Conservation (phyloP, 805 yeast species). For the Kodamaea lidongshanica region DNA sequence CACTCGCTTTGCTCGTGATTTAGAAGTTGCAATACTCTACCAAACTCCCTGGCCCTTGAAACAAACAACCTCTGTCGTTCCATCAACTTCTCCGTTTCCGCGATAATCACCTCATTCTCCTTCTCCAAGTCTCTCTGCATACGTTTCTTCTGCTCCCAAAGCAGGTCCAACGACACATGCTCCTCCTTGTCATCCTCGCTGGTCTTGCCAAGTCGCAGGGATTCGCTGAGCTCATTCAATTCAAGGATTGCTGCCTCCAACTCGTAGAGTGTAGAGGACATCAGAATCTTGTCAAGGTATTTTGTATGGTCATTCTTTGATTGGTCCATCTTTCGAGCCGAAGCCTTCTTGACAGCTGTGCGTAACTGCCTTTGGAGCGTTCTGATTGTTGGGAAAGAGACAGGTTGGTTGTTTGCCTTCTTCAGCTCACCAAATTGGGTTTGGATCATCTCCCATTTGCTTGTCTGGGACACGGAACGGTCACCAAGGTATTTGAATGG, state of each 20-base stretch:
- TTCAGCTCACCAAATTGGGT: constrained; percentile 17
- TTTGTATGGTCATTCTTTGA: constrained; percentile 10
- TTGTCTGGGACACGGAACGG: constrained; percentile 25
- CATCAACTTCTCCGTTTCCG: constrained; percentile 6
- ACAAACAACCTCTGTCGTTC: constrained; percentile 5
- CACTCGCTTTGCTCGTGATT: no score
- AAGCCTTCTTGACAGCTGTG: constrained; percentile 26
- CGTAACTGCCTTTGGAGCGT: constrained; percentile 33
- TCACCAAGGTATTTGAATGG: constrained; percentile 36
- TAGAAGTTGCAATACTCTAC: constrained; percentile 1
- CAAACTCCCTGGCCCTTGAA: constrained; percentile 5
- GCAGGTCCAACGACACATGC: not conserved
- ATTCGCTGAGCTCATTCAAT: constrained; percentile 28
- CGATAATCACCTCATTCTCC: constrained; percentile 2
- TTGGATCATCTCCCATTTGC: constrained; percentile 32
- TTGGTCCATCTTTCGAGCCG: constrained; percentile 4
- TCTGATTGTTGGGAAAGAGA: constrained; percentile 29
- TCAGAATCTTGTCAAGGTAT: constrained; percentile 14
- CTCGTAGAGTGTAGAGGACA: constrained; percentile 14
- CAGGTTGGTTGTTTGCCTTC: constrained; percentile 3
- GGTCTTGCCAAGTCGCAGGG: constrained; percentile 21
- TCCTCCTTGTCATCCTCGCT: not conserved
- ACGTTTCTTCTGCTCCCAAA: constrained; percentile 1
- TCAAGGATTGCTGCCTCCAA: constrained; percentile 24
- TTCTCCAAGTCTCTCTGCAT: constrained; percentile 4